phyloP scores from a whole-genome alignment of 768 basidiomycete genomes.

The Vararia minispora region DNA sequence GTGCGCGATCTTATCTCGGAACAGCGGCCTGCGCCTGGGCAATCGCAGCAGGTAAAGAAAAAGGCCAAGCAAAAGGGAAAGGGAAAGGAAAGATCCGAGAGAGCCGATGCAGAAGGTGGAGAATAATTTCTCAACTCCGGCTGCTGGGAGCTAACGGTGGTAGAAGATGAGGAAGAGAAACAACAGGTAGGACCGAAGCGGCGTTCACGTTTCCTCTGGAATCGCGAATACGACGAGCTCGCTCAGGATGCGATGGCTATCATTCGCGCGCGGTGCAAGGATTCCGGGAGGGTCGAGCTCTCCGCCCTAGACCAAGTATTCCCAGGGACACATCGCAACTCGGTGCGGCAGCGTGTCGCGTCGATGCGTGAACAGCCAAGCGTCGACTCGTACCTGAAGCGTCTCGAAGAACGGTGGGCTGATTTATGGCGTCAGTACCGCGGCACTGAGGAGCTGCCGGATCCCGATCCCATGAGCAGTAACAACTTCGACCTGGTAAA shows the following conservation, averaged over 20 bases:
- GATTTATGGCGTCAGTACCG: conserved; percentile 64
- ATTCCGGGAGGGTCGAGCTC: conserved; percentile 52
- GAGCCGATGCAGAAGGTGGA: background rate
- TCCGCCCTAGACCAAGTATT: conserved; percentile 70
- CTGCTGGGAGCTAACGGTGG: conserved; percentile 2
- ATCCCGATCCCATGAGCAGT: conserved; percentile 54
- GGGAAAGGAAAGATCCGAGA: conserved; percentile 14
- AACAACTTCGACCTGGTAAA: conserved; percentile 69
- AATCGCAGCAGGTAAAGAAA: conserved; percentile 21
- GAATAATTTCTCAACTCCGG: background rate
- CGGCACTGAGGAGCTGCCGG: conserved; percentile 56
- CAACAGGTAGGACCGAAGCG: conserved; percentile 24
- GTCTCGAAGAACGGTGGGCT: conserved; percentile 76
- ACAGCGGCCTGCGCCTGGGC: conserved; percentile 38
- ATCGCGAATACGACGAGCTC: conserved; percentile 77
- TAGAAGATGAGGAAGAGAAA: conserved; percentile 5
- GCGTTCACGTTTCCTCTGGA: conserved; percentile 75
- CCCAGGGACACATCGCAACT: conserved; percentile 61
- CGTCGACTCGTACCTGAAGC: conserved; percentile 63
- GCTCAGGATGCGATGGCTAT: conserved; percentile 78
- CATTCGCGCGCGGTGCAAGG: conserved; percentile 66
- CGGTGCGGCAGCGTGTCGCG: conserved; percentile 56
- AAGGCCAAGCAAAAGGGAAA: conserved; percentile 27
- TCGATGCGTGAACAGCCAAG: conserved; percentile 51
- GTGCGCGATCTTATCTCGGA: conserved; percentile 38